These are phyloP conservation scores for Salvia splendens DNA, from an alignment of 257 asterid genomes.

Conservation along the genomic window DNA sequence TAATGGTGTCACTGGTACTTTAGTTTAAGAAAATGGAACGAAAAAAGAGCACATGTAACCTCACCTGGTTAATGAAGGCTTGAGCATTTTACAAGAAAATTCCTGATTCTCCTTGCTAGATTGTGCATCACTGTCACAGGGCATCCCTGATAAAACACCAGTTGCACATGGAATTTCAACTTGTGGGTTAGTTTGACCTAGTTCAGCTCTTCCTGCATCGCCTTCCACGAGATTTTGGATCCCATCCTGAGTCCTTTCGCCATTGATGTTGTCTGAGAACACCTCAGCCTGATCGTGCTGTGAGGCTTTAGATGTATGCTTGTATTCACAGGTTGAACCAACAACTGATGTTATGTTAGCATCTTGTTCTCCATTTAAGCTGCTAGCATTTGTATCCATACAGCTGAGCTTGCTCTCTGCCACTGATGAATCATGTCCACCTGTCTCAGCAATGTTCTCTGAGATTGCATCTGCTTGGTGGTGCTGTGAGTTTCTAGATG, in stretches of 20 bases:
- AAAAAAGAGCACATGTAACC: conserved; percentile 18
- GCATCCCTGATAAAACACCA: conserved; percentile 22
- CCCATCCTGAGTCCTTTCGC: conserved; percentile 34
- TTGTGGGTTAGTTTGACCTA: conserved; percentile 30
- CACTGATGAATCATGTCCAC: conserved; percentile 38
- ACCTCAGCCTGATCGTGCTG: conserved; percentile 37
- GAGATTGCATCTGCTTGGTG: conserved; percentile 39
- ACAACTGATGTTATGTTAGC: conserved; percentile 29
- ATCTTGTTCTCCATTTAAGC: conserved; percentile 42
- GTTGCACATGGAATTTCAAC: conserved; percentile 27
- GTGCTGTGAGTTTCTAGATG: conserved; percentile 36
- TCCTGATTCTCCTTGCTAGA: conserved; percentile 38
- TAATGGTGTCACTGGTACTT: conserved; percentile 8
- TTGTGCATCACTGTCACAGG: conserved; percentile 25
- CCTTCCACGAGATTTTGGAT: conserved; percentile 35
- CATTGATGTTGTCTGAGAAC: conserved; percentile 36
- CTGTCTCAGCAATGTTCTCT: conserved; percentile 40
- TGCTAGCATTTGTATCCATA: conserved; percentile 26
- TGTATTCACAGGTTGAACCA: conserved; percentile 37
- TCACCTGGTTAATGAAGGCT: conserved; percentile 48
- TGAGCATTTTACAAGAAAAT: conserved; percentile 32
- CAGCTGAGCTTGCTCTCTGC: conserved; percentile 41
- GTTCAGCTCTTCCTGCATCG: conserved; percentile 40
- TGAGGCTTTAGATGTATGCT: conserved; percentile 32
- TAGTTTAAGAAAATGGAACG: conserved; percentile 2